These are phyloP conservation scores for Arxiozyma heterogenica DNA, from an alignment of 1,139 yeast genomes.

Conservation along the genomic window DNA sequence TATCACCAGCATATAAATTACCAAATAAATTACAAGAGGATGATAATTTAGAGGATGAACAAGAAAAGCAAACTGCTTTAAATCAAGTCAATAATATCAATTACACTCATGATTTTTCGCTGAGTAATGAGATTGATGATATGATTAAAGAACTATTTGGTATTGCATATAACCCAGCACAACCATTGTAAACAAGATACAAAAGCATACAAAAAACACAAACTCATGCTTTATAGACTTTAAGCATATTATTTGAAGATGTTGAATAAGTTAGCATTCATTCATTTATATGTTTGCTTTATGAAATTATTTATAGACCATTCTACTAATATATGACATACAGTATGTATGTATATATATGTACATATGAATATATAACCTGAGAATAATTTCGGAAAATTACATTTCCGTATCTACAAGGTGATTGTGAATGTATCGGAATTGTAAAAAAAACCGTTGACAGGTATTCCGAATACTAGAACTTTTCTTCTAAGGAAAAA, in stretches of 20 bases:
- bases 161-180: slow-evolving; percentile 11
- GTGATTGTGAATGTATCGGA: background rate
- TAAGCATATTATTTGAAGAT: no score
- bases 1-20: slow-evolving; percentile 23
- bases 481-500: background rate
- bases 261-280: no score
- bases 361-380: no score
- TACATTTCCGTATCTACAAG: no score
- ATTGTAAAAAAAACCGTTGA: background rate
- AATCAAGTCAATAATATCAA: slow-evolving; percentile 21
- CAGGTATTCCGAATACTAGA: background rate
- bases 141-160: slow-evolving; percentile 29
- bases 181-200: slow-evolving; percentile 4
- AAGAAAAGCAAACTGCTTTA: slow-evolving; percentile 15
- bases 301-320: background rate
- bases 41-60: slow-evolving; percentile 17
- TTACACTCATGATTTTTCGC: slow-evolving; percentile 29
- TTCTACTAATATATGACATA: background rate
- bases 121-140: slow-evolving; percentile 31
- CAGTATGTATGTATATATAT: background rate
- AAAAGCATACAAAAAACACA: background rate
- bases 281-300: background rate
- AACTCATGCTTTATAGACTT: background rate
- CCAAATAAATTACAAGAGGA: slow-evolving; percentile 23
- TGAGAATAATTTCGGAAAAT: background rate